Evolutionary conservation across 176 grass and related monocot genomes (phyloP).

Genomic region (Bolboschoenus planiculmis): DNA sequence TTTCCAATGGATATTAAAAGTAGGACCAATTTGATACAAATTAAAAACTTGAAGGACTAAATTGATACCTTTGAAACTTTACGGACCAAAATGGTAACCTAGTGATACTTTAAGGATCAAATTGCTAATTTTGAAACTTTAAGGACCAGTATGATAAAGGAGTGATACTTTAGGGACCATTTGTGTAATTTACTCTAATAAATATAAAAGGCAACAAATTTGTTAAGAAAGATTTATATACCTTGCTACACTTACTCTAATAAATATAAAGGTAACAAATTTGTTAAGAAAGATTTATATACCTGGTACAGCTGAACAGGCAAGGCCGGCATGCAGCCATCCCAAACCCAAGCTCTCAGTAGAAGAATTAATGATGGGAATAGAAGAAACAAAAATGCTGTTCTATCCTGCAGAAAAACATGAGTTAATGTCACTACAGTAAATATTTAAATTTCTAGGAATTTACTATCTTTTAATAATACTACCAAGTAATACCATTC

Average conservation of each 20-base stretch:
- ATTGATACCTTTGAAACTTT: too few relatives aligned
- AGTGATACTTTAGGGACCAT: too few relatives aligned
- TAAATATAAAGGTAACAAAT: background rate
- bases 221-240: constrained; percentile 21
- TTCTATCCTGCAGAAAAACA: constrained; percentile 71
- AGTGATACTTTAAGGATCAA: too few relatives aligned
- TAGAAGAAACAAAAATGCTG: constrained; percentile 87
- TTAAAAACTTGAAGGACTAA: too few relatives aligned
- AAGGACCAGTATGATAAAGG: too few relatives aligned
- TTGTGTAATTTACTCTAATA: too few relatives aligned
- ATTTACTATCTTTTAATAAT: background rate
- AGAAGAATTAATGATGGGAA: constrained; percentile 74
- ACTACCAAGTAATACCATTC: background rate
- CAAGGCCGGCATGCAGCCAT: constrained; percentile 79
- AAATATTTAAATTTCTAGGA: background rate
- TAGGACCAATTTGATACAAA: too few relatives aligned
- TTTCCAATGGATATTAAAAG: too few relatives aligned
- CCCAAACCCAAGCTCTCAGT: constrained; percentile 76
- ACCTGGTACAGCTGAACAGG: constrained; percentile 99
- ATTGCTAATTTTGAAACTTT: too few relatives aligned
- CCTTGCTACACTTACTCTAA: too few relatives aligned
- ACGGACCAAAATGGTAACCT: too few relatives aligned
- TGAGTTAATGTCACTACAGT: background rate
- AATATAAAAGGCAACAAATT: background rate
- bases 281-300: constrained; percentile 2